Base-by-base conservation (phyloP, 2,329 filamentous ascomycete species). In the Didymella pinodella region DNA sequence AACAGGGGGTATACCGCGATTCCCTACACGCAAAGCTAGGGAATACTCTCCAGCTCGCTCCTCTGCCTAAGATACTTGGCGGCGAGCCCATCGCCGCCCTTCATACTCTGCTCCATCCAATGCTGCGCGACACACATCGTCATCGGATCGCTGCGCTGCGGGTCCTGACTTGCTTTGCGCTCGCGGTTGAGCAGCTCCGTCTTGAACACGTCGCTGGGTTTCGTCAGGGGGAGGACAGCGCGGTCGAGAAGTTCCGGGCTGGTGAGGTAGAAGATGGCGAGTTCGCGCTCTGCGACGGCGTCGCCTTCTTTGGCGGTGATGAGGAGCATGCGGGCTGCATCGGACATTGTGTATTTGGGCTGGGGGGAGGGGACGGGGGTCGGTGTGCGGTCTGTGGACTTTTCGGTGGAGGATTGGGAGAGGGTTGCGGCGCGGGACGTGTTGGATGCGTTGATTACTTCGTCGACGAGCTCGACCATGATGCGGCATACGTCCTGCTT, bases 51-150 rank as follows among this genome's bases (percentile, higher is more conserved):
- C 74, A 87, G 84, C 72, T 88, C 86, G 68, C 86, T 84, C 46
- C 85, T 78, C 79, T 96, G 91, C 64, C 89, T 85, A 76, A 97
- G 80, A 78, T 94, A 93, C 75, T 89, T 90, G 73, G 87, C 89
- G 20, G 94, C 94, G 66, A 96, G 81, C 71, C 90, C 86, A 75
- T 98, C 94, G 1, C 93, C 93, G n/a, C 93, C 93, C 54, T 86
- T 85, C 68, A 92, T 90, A 36, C 91, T 93, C 65, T 91, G 83
- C 79, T 94, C 92, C 93, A 98, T 97, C 93, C 94, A 98, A 81
- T 98, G 94, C 78, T 96, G 88, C 10, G 94, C 94, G 57, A 97
- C 87, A 70, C 93, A 97, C 91, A 98, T 95, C 41, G 93, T 88
- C 53, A 90, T 90, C 2, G 92, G 91, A 75, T 97, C 92, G 59